Conservation (phyloP, 306 rosid genomes). For the Corylus americana region DNA sequence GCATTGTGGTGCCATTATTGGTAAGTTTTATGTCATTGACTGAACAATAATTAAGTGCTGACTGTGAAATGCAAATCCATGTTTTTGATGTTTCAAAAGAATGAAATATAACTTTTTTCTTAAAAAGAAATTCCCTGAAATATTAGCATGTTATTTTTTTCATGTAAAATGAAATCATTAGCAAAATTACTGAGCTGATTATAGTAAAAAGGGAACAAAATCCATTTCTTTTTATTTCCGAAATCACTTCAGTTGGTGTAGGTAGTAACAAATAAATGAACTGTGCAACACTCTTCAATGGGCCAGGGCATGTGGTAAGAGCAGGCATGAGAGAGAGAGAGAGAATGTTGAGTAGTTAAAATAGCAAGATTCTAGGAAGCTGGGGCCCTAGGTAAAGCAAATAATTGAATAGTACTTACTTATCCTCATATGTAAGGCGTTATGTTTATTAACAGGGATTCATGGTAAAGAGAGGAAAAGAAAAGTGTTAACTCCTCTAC, state of each 20-base stretch:
- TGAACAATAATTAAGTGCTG: background rate
- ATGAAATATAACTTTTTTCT: background rate
- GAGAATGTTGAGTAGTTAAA: background rate
- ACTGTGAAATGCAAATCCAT: background rate
- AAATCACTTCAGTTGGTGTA: background rate
- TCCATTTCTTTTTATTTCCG: background rate
- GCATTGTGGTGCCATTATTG: constrained; percentile 46
- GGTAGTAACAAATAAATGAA: background rate
- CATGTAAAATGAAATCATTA: background rate
- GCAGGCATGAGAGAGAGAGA: background rate
- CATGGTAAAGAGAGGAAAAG: background rate
- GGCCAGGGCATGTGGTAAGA: background rate
- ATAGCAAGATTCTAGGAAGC: background rate
- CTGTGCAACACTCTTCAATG: background rate
- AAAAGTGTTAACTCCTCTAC: background rate
- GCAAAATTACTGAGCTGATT: background rate
- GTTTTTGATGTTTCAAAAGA: background rate
- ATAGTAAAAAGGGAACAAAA: background rate
- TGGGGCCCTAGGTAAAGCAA: background rate
- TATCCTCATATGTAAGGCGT: background rate
- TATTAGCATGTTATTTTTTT: background rate
- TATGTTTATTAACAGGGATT: background rate
- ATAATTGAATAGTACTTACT: no score
- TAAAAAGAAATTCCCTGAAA: background rate
- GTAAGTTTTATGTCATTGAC: constrained; percentile 23